Percentiles rank a stretch among this genome's conserved stretches.
These are phyloP conservation scores for Penicillium desertorum DNA, from an alignment of 495 filamentous ascomycete genomes.

Conservation along the genomic window DNA sequence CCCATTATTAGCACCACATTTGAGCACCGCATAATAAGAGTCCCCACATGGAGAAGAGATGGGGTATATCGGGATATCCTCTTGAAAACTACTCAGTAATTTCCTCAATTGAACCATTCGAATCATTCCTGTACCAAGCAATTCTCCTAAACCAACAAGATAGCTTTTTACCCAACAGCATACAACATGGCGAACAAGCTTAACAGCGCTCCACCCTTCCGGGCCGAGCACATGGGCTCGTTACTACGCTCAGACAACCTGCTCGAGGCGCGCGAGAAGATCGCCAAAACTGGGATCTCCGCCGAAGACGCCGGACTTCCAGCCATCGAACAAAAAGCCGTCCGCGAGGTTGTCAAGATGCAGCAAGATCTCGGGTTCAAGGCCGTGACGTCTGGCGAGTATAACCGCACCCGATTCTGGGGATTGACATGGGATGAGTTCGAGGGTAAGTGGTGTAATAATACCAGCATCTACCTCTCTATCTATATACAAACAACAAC, in stretches of 20 bases:
- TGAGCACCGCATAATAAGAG: not conserved
- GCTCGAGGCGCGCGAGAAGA: conserved; percentile 52
- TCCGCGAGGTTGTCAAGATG: conserved; percentile 59
- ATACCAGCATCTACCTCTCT: conserved; percentile 21
- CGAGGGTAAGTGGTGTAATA: conserved; percentile 45
- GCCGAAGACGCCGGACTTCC: conserved; percentile 39
- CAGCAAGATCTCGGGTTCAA: conserved; percentile 63
- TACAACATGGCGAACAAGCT: conserved; percentile 24
- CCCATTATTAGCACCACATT: conserved; percentile 1
- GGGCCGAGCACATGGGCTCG: conserved; percentile 72
- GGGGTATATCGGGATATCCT: not conserved
- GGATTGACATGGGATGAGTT: conserved; percentile 67
- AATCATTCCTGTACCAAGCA: not conserved
- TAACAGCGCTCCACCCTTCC: conserved; percentile 56
- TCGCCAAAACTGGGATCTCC: conserved; percentile 48
- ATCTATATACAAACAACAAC: not conserved
- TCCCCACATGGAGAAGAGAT: conserved; percentile 1
- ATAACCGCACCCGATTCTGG: conserved; percentile 52
- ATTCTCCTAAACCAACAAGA: not conserved
- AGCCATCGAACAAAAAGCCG: conserved; percentile 56
- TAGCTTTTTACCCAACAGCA: not conserved
- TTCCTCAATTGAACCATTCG: not conserved
- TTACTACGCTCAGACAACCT: conserved; percentile 63
- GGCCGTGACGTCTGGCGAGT: conserved; percentile 68
- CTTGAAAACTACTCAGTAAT: not conserved